Conservation (phyloP, 257 asterid genomes). For the Echium plantagineum region DNA sequence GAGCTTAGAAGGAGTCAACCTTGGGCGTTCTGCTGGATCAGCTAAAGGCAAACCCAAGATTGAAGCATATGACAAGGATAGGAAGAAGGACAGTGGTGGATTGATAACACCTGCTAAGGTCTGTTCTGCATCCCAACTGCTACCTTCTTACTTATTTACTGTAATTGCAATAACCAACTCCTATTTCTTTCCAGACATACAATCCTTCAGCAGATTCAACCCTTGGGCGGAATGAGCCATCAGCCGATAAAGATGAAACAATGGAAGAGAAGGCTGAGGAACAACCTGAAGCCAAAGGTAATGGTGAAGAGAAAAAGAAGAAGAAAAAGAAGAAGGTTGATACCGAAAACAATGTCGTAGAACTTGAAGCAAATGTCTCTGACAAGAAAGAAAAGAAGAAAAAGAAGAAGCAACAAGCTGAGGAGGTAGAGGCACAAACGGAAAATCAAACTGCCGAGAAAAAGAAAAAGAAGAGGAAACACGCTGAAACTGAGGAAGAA, state of each 20-base stretch:
- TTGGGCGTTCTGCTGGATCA: conserved; percentile 66
- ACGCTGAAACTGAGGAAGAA: conserved; percentile 25
- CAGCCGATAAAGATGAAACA: conserved; percentile 20
- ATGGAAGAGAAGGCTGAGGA: conserved; percentile 8
- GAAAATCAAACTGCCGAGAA: conserved; percentile 24
- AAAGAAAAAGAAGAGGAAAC: conserved; percentile 67
- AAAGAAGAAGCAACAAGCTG: conserved; percentile 26
- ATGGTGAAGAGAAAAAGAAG: conserved; percentile 27
- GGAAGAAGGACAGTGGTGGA: conserved; percentile 67
- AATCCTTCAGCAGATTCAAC: conserved; percentile 69
- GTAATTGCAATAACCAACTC: neutral
- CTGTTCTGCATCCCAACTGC: neutral
- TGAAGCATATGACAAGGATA: conserved; percentile 71
- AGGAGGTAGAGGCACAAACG: conserved; percentile 16
- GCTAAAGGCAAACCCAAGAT: conserved; percentile 77
- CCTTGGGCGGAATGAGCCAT: conserved; percentile 32
- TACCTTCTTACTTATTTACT: neutral
- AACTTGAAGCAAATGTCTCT: conserved; percentile 22
- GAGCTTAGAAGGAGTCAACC: conserved; percentile 60
- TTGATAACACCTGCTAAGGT: conserved; percentile 70
- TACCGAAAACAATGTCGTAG: conserved; percentile 25
- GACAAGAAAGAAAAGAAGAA: conserved; percentile 47
- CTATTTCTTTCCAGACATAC: conserved; percentile 34
- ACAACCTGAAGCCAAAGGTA: conserved; percentile 16
- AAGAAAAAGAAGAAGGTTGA: conserved; percentile 26